Percentiles rank a stretch among this genome's conserved stretches.
phyloP scores from a whole-genome alignment of 106 monocot species.

The Posidonia australis region DNA sequence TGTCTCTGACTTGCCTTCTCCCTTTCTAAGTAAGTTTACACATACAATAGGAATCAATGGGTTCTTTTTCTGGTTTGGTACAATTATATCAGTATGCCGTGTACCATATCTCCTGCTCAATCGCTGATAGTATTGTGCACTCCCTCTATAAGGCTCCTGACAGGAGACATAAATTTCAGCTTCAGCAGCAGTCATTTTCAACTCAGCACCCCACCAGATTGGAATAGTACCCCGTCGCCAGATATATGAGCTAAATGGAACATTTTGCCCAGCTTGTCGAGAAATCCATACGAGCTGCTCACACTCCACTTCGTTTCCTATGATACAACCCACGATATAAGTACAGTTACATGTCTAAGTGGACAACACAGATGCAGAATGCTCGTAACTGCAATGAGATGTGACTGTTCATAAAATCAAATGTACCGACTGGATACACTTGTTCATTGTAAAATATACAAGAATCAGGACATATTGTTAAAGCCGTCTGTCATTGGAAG shows the following conservation, averaged over 20 bases:
- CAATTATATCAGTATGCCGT: constrained; percentile 24
- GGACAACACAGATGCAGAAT: not conserved
- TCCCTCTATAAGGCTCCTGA: constrained; percentile 87
- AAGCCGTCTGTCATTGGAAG: too few species aligned
- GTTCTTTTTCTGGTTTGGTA: constrained; percentile 58
- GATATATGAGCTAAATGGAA: constrained; percentile 73
- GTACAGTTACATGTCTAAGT: not conserved
- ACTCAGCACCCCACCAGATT: constrained; percentile 98
- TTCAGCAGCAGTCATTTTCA: constrained; percentile 70
- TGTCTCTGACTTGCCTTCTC: constrained; percentile 69
- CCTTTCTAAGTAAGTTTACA: constrained; percentile 76
- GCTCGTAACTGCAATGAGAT: not conserved
- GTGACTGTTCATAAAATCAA: too few species aligned
- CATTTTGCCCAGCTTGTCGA: constrained; percentile 26
- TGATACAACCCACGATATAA: not conserved
- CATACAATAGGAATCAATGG: constrained; percentile 76
- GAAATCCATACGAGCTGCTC: constrained; percentile 92
- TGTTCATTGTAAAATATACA: too few species aligned
- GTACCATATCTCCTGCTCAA: constrained; percentile 78
- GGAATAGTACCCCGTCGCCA: constrained; percentile 99
- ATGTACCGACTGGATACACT: too few species aligned
- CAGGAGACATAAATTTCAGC: constrained; percentile 93
- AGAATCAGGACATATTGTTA: too few species aligned
- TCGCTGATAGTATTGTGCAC: constrained; percentile 71
- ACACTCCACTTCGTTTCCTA: constrained; percentile 98